Base-by-base conservation (phyloP, 495 filamentous ascomycete genomes). In the Penicillium pancosmium region DNA sequence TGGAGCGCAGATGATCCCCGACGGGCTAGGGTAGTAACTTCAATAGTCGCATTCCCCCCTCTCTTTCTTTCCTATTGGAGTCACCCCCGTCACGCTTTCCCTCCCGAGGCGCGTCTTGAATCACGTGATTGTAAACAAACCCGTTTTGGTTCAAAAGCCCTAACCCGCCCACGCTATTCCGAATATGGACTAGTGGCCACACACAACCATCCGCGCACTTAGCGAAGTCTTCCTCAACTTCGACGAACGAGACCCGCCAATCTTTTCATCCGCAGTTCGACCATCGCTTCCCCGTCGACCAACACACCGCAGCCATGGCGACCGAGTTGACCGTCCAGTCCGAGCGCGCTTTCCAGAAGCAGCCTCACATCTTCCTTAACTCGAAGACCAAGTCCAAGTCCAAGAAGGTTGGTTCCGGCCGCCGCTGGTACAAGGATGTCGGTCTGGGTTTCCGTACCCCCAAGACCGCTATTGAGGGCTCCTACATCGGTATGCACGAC, bases 351-450 rank as follows among this genome's bases (percentile, higher is more conserved):
- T 97, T 88, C 88, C 92, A 96, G 79, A 97, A 97, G 86, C 93
- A 98, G 86, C 95, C 94, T 73, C 95, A 99, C 81, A 96, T 99
- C 86, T 98, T 97, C 90, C 85, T 89, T 74, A 96, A 96, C 86
- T 78, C 83, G 69, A 97, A 97, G 87, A 74, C 80, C 67, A 86
- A 88, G 80, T 88, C 90, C 77, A 97, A 96, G 86, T 88, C 85
- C 75, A 86, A 86, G 74, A 88, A 88, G 75, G 78, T 82, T 66
- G 92, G 91, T 73, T 93, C 95, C 86, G 90, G 89, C 66, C 87
- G 92, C 71, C 88, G 94, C 92, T 99, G 92, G 92, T 98, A 92
- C 81, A 99, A 99, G 90, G 95, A 99, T 73, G 91, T 99, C 73
- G 94, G 94, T 75, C 82, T 99, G 78, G 94, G 94, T 68, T 98